Evolutionary conservation across 805 yeast genomes (phyloP).

Genomic region (Grigorovia transvaalensis): DNA sequence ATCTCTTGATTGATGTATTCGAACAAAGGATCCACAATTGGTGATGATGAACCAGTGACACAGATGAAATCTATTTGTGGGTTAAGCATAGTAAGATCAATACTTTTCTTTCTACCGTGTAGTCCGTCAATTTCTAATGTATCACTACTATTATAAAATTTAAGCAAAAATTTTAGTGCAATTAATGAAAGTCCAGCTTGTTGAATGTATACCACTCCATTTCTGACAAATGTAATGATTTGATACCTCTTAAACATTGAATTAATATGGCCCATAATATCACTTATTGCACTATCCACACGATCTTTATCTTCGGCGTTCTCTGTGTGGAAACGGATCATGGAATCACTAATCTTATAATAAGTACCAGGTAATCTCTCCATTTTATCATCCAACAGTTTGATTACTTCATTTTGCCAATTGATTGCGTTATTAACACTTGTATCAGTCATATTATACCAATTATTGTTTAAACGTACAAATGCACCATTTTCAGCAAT

Average conservation of each 20-base stretch:
- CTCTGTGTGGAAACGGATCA: slow-evolving; percentile 67
- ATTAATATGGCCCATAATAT: slow-evolving; percentile 73
- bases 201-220: slow-evolving; percentile 61
- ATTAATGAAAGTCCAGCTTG: slow-evolving; percentile 47
- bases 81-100: neutral
- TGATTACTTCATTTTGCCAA: slow-evolving; percentile 29
- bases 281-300: slow-evolving; percentile 63
- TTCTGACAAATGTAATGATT: slow-evolving; percentile 68
- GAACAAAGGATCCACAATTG: slow-evolving; percentile 57
- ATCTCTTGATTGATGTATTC: slow-evolving; percentile 39
- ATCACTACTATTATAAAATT: slow-evolving; percentile 22
- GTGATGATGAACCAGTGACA: slow-evolving; percentile 55
- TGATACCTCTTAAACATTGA: slow-evolving; percentile 53
- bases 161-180: slow-evolving; percentile 45
- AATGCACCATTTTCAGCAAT: slow-evolving; percentile 89
- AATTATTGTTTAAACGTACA: slow-evolving; percentile 42
- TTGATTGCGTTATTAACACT: slow-evolving; percentile 21
- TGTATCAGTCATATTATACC: slow-evolving; percentile 56
- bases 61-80: slow-evolving; percentile 35
- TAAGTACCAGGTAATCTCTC: slow-evolving; percentile 77
- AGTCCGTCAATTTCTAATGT: neutral
- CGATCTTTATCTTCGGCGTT: slow-evolving; percentile 53
- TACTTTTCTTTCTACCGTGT: neutral
- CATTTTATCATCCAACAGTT: slow-evolving; percentile 31
- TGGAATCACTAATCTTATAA: slow-evolving; percentile 63